Conservation (phyloP, 257 asterid species). For the Penstemon barbatus region DNA sequence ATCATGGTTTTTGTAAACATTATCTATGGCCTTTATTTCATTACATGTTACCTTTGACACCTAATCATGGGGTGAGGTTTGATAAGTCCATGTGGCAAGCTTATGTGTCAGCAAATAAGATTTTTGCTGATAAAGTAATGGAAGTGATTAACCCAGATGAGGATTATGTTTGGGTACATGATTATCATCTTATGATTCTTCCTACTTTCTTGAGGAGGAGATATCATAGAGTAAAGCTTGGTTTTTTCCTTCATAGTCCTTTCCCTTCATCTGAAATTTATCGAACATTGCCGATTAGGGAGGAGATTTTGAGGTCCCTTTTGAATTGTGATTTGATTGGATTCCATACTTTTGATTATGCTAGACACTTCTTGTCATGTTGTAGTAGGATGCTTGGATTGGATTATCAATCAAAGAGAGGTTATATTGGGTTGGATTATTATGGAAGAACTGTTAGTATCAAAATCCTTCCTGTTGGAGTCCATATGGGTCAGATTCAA, state of each 20-base stretch:
- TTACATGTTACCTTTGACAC: conserved; percentile 50
- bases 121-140: conserved; percentile 55
- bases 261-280: conserved; percentile 62
- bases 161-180: conserved; percentile 60
- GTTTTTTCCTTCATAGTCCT: conserved; percentile 53
- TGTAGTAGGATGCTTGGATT: conserved; percentile 64
- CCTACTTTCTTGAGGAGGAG: conserved; percentile 56
- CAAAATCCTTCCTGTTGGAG: conserved; percentile 52
- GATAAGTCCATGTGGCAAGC: conserved; percentile 49
- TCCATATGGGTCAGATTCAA: conserved; percentile 48
- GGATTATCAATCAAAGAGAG: conserved; percentile 57
- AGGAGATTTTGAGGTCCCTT: conserved; percentile 51
- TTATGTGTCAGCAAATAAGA: conserved; percentile 48
- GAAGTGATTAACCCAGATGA: conserved; percentile 53
- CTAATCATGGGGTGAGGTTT: conserved; percentile 48
- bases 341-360: conserved; percentile 64
- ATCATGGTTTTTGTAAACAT: conserved; percentile 65
- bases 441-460: conserved; percentile 55
- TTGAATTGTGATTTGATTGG: conserved; percentile 63
- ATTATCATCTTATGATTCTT: conserved; percentile 55
- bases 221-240: conserved; percentile 40
- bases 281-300: conserved; percentile 56
- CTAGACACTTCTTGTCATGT: conserved; percentile 59
- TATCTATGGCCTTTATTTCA: conserved; percentile 61
- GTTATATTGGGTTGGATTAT: conserved; percentile 55